phyloP scores from a whole-genome alignment of 2,329 filamentous ascomycete species.

The Pseudodiploospora longispora region DNA sequence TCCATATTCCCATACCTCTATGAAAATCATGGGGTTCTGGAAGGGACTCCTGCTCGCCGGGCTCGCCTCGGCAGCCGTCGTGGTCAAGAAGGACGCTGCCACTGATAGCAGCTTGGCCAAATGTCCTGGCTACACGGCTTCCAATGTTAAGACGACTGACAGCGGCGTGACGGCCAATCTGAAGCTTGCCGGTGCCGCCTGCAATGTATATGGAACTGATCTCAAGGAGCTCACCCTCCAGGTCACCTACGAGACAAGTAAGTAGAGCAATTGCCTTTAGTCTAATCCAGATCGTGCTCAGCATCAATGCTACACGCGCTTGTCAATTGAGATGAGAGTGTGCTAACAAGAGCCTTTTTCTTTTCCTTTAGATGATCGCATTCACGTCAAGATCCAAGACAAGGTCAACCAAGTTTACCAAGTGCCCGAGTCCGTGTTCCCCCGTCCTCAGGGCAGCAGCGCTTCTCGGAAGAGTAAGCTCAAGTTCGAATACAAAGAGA shows the following conservation, averaged over 20 bases:
- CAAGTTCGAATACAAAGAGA: slow-evolving; percentile 32
- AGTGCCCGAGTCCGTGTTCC: slow-evolving; percentile 60
- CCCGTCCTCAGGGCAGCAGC: slow-evolving; percentile 34
- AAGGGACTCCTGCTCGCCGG: slow-evolving; percentile 11
- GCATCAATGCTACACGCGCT: background rate
- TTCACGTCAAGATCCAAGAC: slow-evolving; percentile 70
- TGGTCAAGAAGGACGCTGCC: slow-evolving; percentile 6
- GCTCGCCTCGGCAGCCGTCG: slow-evolving; percentile 12
- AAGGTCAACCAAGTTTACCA: slow-evolving; percentile 63
- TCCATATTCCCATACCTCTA: background rate
- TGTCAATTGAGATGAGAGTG: background rate
- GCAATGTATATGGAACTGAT: slow-evolving; percentile 73
- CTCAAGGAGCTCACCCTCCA: slow-evolving; percentile 57
- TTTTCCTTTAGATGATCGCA: slow-evolving; percentile 48
- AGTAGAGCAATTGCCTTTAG: background rate
- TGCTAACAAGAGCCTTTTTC: background rate
- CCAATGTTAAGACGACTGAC: slow-evolving; percentile 44
- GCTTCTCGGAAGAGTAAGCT: slow-evolving; percentile 32
- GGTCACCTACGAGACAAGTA: slow-evolving; percentile 36
- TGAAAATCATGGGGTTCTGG: slow-evolving; percentile 13
- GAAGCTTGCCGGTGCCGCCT: slow-evolving; percentile 58
- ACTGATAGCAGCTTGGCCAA: slow-evolving; percentile 22
- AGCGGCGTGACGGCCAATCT: slow-evolving; percentile 61
- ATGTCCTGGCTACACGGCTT: slow-evolving; percentile 63
- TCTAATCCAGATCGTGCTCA: no score